Evolutionary conservation across 2,329 filamentous ascomycete genomes (phyloP), one percentile per base, ranked within the genome.

Genomic region (Diaporthe capsici): DNA sequence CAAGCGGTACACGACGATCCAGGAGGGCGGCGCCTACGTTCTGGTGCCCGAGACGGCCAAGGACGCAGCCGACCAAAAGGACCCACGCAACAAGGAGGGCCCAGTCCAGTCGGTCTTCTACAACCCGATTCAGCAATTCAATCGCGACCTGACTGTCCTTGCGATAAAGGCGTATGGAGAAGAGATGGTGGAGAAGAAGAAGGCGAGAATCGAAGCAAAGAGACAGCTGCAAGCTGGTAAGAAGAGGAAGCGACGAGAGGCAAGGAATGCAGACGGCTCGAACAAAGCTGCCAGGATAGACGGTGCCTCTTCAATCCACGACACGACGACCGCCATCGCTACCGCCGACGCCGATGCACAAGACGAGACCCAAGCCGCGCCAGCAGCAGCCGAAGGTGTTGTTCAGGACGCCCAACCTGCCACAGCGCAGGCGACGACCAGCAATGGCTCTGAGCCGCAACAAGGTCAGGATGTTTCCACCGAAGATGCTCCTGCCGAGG

Each of bases 71-170:
- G 74, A 81, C 78, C 78, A 86, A 84, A 80, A 83, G 84, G 74
- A 82, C 13, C 17, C 17, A 12, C 49, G 58, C 31, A 74, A 83
- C 9, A 84, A 87, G 74, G 90, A 91, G 80, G 90, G 92, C 71
- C 88, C 91, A 79, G 88, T 92, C 53, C 90, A 92, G 79, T 94
- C 96, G 80, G 97, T 99, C 74, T 99, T 99, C 82, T 99, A 99
- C 89, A 99, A 99, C 80, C 96, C 97, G 0, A 98, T 99, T 73
- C 97, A 99, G 83, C 97, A 99, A 83, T 99, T 98, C 88, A 99
- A 99, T 84, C 94, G 97, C 63, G 97, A 99, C 82, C 85, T 99
- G 78, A 98, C 95, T 76, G 95, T 98, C 37, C 89, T 99, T 20
- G 95, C 95, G 0, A 98, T 99, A 83, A 95, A 94, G 81, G 94